A percentile compares a stretch with the other conserved stretches of the same genome.
These are phyloP conservation scores for Capsella rubella DNA, from an alignment of 441 rosid genomes.

Conservation along the genomic window DNA sequence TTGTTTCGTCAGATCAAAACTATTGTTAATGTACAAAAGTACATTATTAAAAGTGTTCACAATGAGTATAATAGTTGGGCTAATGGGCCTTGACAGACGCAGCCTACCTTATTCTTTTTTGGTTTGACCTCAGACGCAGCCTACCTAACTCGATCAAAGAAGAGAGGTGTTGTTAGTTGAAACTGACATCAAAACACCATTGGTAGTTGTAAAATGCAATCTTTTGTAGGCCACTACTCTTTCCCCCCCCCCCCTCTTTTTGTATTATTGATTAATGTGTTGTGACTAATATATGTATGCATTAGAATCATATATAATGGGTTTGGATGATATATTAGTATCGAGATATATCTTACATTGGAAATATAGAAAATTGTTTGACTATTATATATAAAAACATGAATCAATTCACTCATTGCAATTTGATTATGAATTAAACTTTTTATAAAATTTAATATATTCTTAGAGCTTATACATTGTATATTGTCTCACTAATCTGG, in stretches of 20 bases:
- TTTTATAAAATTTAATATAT: too few species aligned
- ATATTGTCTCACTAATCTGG: too few species aligned
- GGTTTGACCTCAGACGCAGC: not conserved
- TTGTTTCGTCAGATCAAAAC: too few species aligned
- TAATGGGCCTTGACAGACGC: constrained; percentile 18
- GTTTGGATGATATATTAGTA: too few species aligned
- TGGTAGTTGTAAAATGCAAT: constrained; percentile 6
- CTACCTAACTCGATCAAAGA: constrained; percentile 28
- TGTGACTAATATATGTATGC: not conserved
- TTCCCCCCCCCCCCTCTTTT: not conserved
- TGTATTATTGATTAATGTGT: not conserved
- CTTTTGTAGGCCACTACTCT: not conserved
- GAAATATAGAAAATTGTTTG: too few species aligned
- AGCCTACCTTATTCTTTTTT: constrained; percentile 1
- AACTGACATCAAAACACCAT: not conserved
- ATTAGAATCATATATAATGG: not conserved
- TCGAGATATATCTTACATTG: too few species aligned
- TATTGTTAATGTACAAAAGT: not conserved
- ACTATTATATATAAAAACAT: too few species aligned
- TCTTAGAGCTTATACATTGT: too few species aligned
- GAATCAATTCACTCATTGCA: too few species aligned
- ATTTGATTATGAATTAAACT: too few species aligned
- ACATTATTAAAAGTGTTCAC: not conserved
- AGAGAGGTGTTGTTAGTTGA: constrained; percentile 16
- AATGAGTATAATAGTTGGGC: constrained; percentile 23